Base-by-base conservation (phyloP, 192 early-diverging fungal genomes). In the Irineochytrium annulatum region DNA sequence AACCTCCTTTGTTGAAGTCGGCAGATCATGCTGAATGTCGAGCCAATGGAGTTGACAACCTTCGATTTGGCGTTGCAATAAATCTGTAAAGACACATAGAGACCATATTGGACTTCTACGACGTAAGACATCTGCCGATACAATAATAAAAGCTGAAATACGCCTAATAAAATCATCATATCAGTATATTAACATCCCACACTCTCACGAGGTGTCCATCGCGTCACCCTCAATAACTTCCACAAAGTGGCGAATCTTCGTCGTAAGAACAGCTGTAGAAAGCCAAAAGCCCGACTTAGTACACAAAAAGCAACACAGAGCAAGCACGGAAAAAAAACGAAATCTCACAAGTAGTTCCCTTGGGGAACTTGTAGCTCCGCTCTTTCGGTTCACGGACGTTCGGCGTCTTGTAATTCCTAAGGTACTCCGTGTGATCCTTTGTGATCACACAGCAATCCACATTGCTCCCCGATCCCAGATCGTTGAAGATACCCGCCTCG, bases 401-500 rank as follows among this genome's bases (percentile, higher is more conserved):
- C 26, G 96, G 96, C 59, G 67, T 88, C 51, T 69, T 72, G 63
- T 92, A 93, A 74, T 91, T 90, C 26, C 92, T 85, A 24, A 91
- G 79, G 49, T 88, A 84, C 49, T 99, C 94, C 28, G 86, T 84
- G 37, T 80, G 84, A 62, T 77, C 89, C 69, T 89, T 89, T 52
- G 86, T 90, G 69, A 99, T 94, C 4, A 99, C 89, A 55, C 81
- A 86, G 0, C 96, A 83, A 74, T 99, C 93, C 46, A 99, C 93
- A 69, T 95, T 97, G 29, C 87, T 91, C 54, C 96, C 96, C 43
- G 96, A 99, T 62, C 96, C 96, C 32, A 97, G 70, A 71, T 99
- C 96, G 76, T 99, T 97, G 78, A 99, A 99, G 59, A 99, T 93
- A 86, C 96, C 96, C 14, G 94, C 88, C 71, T 90, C 86, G 69